phyloP scores from a whole-genome alignment of 1,139 yeast genomes.

The Protomyces macrosporus region DNA sequence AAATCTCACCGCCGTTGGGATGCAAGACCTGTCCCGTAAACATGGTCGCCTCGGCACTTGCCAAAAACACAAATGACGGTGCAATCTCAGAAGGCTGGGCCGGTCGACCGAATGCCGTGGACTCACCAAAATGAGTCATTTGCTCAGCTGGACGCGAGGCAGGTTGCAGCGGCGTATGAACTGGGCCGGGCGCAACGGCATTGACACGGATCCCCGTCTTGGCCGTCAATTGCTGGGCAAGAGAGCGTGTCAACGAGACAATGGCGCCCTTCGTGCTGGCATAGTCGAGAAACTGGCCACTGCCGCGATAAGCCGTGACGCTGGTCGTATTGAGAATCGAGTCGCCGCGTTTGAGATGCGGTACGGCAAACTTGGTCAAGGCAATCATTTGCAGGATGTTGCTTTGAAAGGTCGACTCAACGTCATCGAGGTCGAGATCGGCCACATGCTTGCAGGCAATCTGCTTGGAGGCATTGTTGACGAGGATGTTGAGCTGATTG shows the following conservation, averaged over 20 bases:
- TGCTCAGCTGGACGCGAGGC: constrained; percentile 25
- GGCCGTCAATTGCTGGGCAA: constrained; percentile 57
- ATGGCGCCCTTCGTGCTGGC: constrained; percentile 27
- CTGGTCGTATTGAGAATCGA: constrained; percentile 23
- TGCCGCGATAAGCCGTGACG: constrained; percentile 26
- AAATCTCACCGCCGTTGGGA: background rate
- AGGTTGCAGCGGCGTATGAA: constrained; percentile 49
- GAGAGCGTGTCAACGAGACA: constrained; percentile 49
- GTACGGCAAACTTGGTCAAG: constrained; percentile 24
- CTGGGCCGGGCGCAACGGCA: constrained; percentile 67
- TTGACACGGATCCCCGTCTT: constrained; percentile 52
- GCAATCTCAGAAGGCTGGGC: constrained; percentile 29
- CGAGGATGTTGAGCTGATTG: constrained; percentile 74
- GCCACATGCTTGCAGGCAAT: constrained; percentile 56
- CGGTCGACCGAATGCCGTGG: constrained; percentile 19
- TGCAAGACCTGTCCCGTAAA: constrained; percentile 17
- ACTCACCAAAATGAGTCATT: constrained; percentile 21
- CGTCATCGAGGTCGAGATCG: constrained; percentile 76
- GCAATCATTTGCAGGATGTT: constrained; percentile 25
- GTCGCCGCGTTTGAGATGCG: constrained; percentile 21
- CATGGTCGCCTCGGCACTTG: constrained; percentile 21
- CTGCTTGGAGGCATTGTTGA: constrained; percentile 64
- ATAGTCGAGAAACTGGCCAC: constrained; percentile 23
- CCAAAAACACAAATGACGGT: constrained; percentile 27
- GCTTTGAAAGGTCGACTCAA: constrained; percentile 82